These are phyloP conservation scores for Setaria italica DNA, from an alignment of 202 grass and related monocot species.

Conservation along the genomic window DNA sequence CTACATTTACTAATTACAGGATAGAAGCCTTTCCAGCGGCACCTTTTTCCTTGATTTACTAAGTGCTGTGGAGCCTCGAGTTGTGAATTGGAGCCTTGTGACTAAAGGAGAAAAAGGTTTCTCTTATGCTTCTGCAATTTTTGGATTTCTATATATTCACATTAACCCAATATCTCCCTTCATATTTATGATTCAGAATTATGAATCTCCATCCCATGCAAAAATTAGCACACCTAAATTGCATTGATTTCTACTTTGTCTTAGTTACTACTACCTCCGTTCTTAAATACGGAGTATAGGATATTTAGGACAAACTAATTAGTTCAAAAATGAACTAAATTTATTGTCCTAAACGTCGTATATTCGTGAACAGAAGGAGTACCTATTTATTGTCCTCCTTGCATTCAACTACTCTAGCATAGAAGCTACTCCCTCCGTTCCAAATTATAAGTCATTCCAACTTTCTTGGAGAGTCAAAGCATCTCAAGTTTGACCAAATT, in stretches of 20 bases:
- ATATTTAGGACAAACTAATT: too few species aligned
- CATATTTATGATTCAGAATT: conserved; percentile 3
- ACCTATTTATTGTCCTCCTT: conserved; percentile 10
- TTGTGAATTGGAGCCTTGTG: conserved; percentile 95
- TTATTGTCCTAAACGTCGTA: too few species aligned
- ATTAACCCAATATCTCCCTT: background rate
- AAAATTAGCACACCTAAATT: conserved; percentile 13
- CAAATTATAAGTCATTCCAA: too few species aligned
- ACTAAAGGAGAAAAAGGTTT: conserved; percentile 93
- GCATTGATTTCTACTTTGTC: background rate
- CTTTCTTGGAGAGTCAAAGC: too few species aligned
- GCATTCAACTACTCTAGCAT: conserved; percentile 6
- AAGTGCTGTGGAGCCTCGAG: conserved; percentile 78
- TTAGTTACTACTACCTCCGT: background rate
- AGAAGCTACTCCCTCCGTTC: background rate
- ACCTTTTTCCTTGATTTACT: conserved; percentile 93
- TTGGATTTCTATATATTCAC: conserved; percentile 4
- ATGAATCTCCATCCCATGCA: background rate
- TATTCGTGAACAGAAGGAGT: too few species aligned
- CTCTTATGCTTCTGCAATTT: conserved; percentile 26
- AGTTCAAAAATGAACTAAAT: too few species aligned
- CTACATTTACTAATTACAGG: conserved; percentile 58
- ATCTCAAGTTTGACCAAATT: too few species aligned
- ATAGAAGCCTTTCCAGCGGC: conserved; percentile 93
- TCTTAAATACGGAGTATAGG: too few species aligned